A percentile compares a stretch with the other conserved stretches of the same genome.
phyloP scores from a whole-genome alignment of 306 rosid genomes.

The Prosopis cineraria region DNA sequence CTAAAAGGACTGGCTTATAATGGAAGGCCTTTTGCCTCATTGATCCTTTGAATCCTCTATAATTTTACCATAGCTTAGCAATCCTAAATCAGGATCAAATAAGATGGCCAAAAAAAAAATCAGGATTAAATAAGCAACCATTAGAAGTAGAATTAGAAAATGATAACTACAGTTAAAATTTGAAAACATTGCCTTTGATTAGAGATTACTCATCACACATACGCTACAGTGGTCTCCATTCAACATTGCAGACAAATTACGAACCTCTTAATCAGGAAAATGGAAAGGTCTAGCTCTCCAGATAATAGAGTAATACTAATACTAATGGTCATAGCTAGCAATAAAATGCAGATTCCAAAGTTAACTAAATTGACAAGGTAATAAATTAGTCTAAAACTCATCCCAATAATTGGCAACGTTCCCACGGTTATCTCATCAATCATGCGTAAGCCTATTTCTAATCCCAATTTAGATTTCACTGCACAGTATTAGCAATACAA shows the following conservation, averaged over 20 bases:
- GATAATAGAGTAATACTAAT: no score
- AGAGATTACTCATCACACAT: not conserved
- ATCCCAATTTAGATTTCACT: constrained; percentile 17
- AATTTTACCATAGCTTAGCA: constrained; percentile 1
- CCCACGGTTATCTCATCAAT: not conserved
- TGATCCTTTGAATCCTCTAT: not conserved
- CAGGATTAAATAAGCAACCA: constrained; percentile 8
- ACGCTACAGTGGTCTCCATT: not conserved
- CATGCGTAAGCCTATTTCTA: constrained; percentile 16
- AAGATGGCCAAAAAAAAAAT: constrained; percentile 2
- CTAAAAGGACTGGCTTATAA: constrained; percentile 8
- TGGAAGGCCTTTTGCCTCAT: not conserved
- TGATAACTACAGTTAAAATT: not conserved
- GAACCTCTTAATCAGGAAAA: constrained; percentile 10
- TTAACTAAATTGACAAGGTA: constrained; percentile 6
- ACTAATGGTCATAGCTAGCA: not conserved
- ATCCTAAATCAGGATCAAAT: constrained; percentile 15
- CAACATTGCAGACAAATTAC: not conserved
- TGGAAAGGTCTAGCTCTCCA: constrained; percentile 25
- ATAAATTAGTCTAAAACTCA: not conserved
- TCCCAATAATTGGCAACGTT: constrained; percentile 15
- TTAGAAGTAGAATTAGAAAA: constrained; percentile 18
- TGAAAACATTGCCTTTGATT: not conserved
- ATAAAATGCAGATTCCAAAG: constrained; percentile 7
- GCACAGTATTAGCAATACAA: constrained; percentile 3